Conservation (phyloP, 805 yeast species). For the Suhomyces vadensis region DNA sequence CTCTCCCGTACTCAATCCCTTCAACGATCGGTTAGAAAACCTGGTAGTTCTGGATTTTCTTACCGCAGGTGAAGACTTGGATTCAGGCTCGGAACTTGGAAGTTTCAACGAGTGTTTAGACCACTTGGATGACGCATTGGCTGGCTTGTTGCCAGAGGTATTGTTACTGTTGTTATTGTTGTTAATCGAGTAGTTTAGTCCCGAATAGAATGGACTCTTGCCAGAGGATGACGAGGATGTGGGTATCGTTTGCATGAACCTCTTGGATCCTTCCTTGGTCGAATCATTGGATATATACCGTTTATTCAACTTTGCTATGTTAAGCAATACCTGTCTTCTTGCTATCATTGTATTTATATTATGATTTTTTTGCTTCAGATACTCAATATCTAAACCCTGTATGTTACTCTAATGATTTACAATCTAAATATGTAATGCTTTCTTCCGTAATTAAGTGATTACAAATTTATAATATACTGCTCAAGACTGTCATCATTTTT, state of each 20-base stretch:
- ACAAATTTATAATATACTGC: not conserved
- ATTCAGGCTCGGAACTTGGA: constrained; percentile 11
- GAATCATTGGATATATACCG: constrained; percentile 23
- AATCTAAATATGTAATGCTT: not conserved
- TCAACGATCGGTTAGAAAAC: constrained; percentile 17
- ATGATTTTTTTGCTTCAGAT: not conserved
- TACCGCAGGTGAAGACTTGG: constrained; percentile 16
- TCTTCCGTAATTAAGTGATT: too few relatives aligned
- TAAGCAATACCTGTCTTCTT: constrained; percentile 10
- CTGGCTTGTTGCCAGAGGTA: constrained; percentile 9
- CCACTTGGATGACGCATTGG: constrained; percentile 26
- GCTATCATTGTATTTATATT: constrained; percentile 9
- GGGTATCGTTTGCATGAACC: constrained; percentile 40
- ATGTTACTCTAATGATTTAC: not conserved
- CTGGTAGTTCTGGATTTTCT: constrained; percentile 38
- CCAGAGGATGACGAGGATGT: constrained; percentile 16
- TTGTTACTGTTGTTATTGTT: constrained; percentile 5
- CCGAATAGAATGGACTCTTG: constrained; percentile 13
- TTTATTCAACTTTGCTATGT: constrained; percentile 5
- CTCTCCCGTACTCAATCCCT: constrained; percentile 8
- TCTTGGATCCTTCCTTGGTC: constrained; percentile 23
- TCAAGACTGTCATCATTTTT: constrained; percentile 1
- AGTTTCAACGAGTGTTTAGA: constrained; percentile 29
- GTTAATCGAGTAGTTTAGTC: constrained; percentile 15
- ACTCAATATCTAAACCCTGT: not conserved